These are phyloP conservation scores for Endogone sp. DNA, from an alignment of 192 early-diverging fungal species.

Conservation along the genomic window DNA sequence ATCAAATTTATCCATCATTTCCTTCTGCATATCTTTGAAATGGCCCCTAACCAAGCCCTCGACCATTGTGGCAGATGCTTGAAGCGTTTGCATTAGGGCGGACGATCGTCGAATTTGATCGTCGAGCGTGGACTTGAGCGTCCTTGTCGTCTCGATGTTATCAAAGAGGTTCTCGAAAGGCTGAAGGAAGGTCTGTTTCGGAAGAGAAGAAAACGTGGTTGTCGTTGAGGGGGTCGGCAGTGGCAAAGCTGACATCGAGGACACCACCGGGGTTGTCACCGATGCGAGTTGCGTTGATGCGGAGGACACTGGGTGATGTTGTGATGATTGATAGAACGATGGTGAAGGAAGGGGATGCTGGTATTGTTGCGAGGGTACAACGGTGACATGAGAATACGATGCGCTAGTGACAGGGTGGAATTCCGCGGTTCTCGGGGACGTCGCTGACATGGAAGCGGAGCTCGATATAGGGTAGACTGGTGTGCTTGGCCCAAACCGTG, in stretches of 20 bases:
- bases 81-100: conserved; percentile 69
- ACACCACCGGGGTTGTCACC: conserved; percentile 27
- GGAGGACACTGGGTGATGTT: conserved; percentile 1
- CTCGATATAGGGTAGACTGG: conserved; percentile 1
- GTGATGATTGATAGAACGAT: background rate
- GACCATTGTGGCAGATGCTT: conserved; percentile 69
- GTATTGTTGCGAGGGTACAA: conserved; percentile 33
- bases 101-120: conserved; percentile 73
- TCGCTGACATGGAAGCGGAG: conserved; percentile 5
- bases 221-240: conserved; percentile 53
- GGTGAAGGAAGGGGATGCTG: background rate
- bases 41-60: conserved; percentile 73
- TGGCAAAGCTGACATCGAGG: conserved; percentile 25
- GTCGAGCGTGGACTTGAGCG: conserved; percentile 62
- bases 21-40: conserved; percentile 70
- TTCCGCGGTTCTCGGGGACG: conserved; percentile 15
- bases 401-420: conserved; percentile 8
- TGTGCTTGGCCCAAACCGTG: conserved; percentile 2
- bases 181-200: conserved; percentile 50
- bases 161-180: conserved; percentile 53
- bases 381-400: background rate
- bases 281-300: conserved; percentile 8
- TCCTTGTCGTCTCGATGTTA: conserved; percentile 54
- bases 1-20: conserved; percentile 47
- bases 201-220: conserved; percentile 32